Percentiles rank a stretch among this genome's conserved stretches.
These are phyloP conservation scores for Pistacia atlantica DNA, from an alignment of 345 rosid species.

Conservation along the genomic window DNA sequence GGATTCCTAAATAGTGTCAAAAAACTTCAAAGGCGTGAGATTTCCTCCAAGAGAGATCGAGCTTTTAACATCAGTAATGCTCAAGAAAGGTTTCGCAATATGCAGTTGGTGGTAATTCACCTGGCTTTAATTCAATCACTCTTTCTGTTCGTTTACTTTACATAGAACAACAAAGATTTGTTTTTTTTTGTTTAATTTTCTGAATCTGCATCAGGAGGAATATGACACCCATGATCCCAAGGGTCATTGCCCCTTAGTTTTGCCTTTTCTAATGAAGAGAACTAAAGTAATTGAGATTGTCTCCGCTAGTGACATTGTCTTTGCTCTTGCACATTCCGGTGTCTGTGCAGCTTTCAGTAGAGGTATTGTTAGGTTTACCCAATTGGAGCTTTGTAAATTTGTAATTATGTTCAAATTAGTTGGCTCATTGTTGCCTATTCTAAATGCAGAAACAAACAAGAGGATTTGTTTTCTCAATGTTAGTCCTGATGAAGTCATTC, in stretches of 20 bases:
- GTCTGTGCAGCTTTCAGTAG: constrained; percentile 91
- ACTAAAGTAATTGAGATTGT: constrained; percentile 94
- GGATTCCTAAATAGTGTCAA: constrained; percentile 70
- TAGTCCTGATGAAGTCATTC: constrained; percentile 88
- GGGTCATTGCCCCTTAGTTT: constrained; percentile 73
- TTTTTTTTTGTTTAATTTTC: background rate
- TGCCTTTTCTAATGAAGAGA: constrained; percentile 89
- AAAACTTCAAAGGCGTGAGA: constrained; percentile 78
- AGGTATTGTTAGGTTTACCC: constrained; percentile 42
- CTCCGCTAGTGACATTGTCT: constrained; percentile 90
- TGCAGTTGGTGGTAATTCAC: constrained; percentile 53
- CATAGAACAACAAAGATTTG: background rate
- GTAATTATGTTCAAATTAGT: too few species aligned
- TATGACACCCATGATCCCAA: constrained; percentile 97
- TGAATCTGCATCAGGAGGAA: constrained; percentile 59
- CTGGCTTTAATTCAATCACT: background rate
- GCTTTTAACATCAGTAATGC: constrained; percentile 65
- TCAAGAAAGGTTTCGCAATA: constrained; percentile 70
- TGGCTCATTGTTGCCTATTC: background rate
- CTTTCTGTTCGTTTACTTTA: background rate
- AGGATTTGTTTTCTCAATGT: constrained; percentile 88
- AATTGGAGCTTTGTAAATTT: background rate
- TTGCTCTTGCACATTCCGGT: constrained; percentile 97
- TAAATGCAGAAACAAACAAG: constrained; percentile 70
- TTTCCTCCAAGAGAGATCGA: constrained; percentile 60